Percentiles rank a stretch among this genome's conserved stretches.
phyloP scores from a whole-genome alignment of 176 grass and related monocot species.

The Typha latifolia region DNA sequence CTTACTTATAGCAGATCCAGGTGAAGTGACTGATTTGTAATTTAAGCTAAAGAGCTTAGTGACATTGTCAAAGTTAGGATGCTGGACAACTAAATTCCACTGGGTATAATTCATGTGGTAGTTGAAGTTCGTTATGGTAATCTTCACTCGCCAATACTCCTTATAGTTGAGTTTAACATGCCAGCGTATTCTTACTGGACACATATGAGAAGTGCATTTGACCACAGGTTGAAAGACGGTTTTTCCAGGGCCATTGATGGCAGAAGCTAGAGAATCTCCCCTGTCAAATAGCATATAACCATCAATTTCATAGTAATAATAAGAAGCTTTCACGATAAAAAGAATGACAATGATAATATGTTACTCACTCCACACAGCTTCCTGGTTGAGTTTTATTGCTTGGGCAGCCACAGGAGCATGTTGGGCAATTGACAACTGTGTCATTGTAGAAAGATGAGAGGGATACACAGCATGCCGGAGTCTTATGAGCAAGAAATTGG shows the following conservation, averaged over 20 bases:
- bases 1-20: constrained; percentile 77
- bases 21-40: constrained; percentile 78
- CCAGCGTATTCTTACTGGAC: constrained; percentile 83
- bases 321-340: constrained; percentile 1
- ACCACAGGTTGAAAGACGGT: constrained; percentile 50
- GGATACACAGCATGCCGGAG: constrained; percentile 89
- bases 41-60: constrained; percentile 73
- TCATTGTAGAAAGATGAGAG: constrained; percentile 98
- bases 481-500: constrained; percentile 95
- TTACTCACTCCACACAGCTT: constrained; percentile 88
- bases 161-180: constrained; percentile 93
- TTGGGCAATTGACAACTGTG: constrained; percentile 92
- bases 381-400: constrained; percentile 51
- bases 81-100: constrained; percentile 75
- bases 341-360: constrained; percentile 4
- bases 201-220: constrained; percentile 90
- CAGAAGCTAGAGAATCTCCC: constrained; percentile 63
- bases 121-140: constrained; percentile 86
- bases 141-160: constrained; percentile 88
- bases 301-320: constrained; percentile 14
- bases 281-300: constrained; percentile 32
- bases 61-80: constrained; percentile 85
- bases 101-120: constrained; percentile 90
- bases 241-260: constrained; percentile 63
- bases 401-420: constrained; percentile 87